These are phyloP conservation scores for Zostera marina DNA, from an alignment of 116 monocot genomes.

Conservation along the genomic window DNA sequence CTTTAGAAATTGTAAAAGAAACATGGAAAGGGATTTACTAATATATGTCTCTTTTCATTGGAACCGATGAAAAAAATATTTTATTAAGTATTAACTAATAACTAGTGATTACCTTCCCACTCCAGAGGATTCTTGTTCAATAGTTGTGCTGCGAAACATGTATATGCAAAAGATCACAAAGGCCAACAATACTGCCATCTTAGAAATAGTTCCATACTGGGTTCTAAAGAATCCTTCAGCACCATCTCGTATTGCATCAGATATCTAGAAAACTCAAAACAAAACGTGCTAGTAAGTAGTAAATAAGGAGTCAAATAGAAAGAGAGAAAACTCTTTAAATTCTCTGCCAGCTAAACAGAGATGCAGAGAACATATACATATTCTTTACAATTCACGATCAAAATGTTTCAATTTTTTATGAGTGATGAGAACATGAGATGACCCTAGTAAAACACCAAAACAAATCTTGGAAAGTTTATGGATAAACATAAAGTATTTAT, in stretches of 20 bases:
- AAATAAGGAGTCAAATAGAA: not conserved
- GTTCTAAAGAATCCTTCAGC: constrained; percentile 99
- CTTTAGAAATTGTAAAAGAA: not conserved
- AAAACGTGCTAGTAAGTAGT: not conserved
- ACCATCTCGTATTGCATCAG: constrained; percentile 98
- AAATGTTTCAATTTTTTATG: too few species aligned
- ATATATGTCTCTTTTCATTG: not conserved
- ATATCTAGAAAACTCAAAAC: constrained; percentile 41
- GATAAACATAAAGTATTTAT: too few species aligned
- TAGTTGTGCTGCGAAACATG: constrained; percentile 71
- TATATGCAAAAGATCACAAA: constrained; percentile 82
- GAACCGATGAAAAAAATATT: not conserved
- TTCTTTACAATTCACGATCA: too few species aligned
- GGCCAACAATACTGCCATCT: constrained; percentile 83
- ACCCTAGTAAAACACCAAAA: too few species aligned
- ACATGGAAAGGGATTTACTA: constrained; percentile 1
- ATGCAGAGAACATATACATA: too few species aligned
- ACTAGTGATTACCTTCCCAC: constrained; percentile 81
- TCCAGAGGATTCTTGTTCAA: constrained; percentile 91
- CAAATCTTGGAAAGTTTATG: too few species aligned
- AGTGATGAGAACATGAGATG: too few species aligned
- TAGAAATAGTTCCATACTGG: constrained; percentile 97
- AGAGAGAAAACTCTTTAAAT: not conserved
- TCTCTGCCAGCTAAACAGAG: too few species aligned
- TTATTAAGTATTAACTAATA: too few species aligned